Evolutionary conservation across 164 flowering plant species (phyloP), one percentile per base, ranked within the genome.

Genomic region (Liquidambar formosana): DNA sequence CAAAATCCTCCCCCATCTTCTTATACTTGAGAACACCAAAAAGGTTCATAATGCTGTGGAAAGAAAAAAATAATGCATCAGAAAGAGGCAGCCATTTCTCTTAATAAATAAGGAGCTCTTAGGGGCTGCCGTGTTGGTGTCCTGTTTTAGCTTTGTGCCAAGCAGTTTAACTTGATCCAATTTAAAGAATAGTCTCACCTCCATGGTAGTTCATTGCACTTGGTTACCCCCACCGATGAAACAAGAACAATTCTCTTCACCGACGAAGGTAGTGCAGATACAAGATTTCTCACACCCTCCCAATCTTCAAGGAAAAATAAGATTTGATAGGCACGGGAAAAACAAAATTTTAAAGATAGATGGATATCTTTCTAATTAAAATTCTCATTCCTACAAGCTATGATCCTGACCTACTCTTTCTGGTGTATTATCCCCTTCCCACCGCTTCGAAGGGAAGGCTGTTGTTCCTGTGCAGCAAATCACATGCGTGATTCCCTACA

Each of bases 211-310:
- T 95, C 99, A 75, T 85, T 79, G 78, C 52, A 91, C 79, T 92
- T 95, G 66, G 99, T 95, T 59, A 95, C 99, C 66, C 99, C 99
- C 8, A 95, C 85, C n/a, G 99, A 95, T 66, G 99, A 92, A 63
- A 95, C 97, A 60, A 95, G 97, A 73, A 95, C 85, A 49, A 92
- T 61, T 79, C 97, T 91, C 82, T 82, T 86, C 69, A 95, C n/a
- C n/a, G 97, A 82, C 56, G 77, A 73, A 52, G 97, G 97, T 77
- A 92, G 51, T 64, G 85, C 85, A 60, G 87, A 83, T 18, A 95
- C 86, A 23, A 95, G 90, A 74, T 95, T 95, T 71, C 90, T 89
- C 63, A 91, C 86, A 54, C 99, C 99, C 66, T 91, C 97, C 97
- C 99, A 95, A 79, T 95, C 97, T 95, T 75, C 72, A 84, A 71